A percentile compares a stretch with the other conserved stretches of the same genome.
Conservation (phyloP, 1,284 basidiomycete species). For the Earliella scabrosa region DNA sequence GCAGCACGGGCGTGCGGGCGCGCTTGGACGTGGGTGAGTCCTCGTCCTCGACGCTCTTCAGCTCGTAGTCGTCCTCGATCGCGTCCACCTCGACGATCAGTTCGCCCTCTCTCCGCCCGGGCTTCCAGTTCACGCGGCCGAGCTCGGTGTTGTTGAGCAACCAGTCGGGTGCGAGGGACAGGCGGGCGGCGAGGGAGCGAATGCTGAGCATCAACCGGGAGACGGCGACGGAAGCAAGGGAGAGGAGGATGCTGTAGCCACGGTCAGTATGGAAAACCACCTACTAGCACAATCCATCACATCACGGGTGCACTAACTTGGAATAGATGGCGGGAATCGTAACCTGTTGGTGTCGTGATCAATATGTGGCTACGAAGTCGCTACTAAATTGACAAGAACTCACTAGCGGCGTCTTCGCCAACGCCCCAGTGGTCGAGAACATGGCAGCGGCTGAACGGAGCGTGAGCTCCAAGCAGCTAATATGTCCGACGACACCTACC, state of each 20-base stretch:
- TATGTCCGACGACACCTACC: slow-evolving; percentile 15
- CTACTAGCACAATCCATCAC: too few species aligned
- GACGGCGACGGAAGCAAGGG: slow-evolving; percentile 30
- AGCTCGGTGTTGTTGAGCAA: slow-evolving; percentile 38
- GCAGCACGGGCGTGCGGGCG: slow-evolving; percentile 8
- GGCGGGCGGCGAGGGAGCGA: slow-evolving; percentile 33
- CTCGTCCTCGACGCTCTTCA: slow-evolving; percentile 13
- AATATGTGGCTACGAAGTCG: not conserved
- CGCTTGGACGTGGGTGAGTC: not conserved
- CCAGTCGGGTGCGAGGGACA: slow-evolving; percentile 31
- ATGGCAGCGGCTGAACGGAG: slow-evolving; percentile 12
- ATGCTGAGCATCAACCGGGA: slow-evolving; percentile 38
- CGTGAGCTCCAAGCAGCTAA: not conserved
- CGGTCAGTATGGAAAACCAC: not conserved
- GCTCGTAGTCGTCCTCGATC: slow-evolving; percentile 19
- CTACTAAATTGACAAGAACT: not conserved
- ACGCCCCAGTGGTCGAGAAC: slow-evolving; percentile 24
- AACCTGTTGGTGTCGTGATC: slow-evolving; percentile 13
- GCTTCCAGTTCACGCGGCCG: slow-evolving; percentile 32
- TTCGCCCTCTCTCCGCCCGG: slow-evolving; percentile 26
- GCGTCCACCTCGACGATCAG: slow-evolving; percentile 33
- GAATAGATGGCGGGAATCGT: slow-evolving; percentile 30
- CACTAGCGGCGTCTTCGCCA: slow-evolving; percentile 18
- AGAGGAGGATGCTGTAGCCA: slow-evolving; percentile 27
- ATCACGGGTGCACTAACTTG: slow-evolving; percentile 15